Conservation (phyloP, 2,329 filamentous ascomycete species). For the Pestalotiopsis sp. region DNA sequence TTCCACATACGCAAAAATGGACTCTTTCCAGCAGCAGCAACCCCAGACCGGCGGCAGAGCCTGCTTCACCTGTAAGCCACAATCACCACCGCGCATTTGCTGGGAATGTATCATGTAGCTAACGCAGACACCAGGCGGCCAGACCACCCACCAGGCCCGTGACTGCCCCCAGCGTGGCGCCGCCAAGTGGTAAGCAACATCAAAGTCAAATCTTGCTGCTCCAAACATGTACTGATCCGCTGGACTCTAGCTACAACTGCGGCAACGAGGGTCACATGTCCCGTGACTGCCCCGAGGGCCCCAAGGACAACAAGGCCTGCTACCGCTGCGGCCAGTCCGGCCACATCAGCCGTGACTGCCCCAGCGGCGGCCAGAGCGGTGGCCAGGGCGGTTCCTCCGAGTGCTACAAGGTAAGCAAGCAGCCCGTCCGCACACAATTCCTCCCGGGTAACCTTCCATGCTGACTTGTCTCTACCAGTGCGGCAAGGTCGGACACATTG, state of each 20-base stretch:
- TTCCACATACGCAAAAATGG: constrained; percentile 40
- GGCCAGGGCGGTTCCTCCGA: constrained; percentile 60
- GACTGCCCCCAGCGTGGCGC: constrained; percentile 85
- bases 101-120: constrained; percentile 18
- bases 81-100: constrained; percentile 19
- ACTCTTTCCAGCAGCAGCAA: constrained; percentile 33
- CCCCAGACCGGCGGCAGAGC: constrained; percentile 39
- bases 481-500: constrained; percentile 94
- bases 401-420: constrained; percentile 77
- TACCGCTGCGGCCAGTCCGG: constrained; percentile 81
- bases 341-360: constrained; percentile 91
- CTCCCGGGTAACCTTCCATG: constrained; percentile 11
- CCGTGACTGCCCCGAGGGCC: constrained; percentile 87
- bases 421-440: background rate
- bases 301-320: constrained; percentile 83
- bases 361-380: constrained; percentile 48
- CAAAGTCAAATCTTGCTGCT: background rate
- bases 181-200: constrained; percentile 71
- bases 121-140: constrained; percentile 61
- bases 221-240: background rate
- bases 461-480: constrained; percentile 56
- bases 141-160: constrained; percentile 75
- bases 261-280: constrained; percentile 70
- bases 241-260: constrained; percentile 36
- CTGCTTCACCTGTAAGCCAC: constrained; percentile 55